A percentile compares a stretch with the other conserved stretches of the same genome.
phyloP scores from a whole-genome alignment of 805 yeast species.

The Metschnikowia cubensis region DNA sequence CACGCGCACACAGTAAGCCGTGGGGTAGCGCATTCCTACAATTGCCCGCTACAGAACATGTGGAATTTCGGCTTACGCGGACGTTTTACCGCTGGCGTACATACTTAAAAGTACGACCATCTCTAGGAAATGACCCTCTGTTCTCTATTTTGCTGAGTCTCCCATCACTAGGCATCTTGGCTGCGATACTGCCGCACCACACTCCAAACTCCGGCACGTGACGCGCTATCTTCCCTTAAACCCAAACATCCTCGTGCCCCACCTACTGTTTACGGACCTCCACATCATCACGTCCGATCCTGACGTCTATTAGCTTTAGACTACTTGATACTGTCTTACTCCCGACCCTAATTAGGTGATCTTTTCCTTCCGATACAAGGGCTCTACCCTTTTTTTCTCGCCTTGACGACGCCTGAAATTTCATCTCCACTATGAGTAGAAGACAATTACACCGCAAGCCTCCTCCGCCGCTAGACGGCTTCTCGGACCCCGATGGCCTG shows the following conservation, averaged over 20 bases:
- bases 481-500: neutral
- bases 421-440: neutral
- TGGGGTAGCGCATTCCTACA: neutral
- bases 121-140: neutral
- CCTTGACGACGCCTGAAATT: neutral
- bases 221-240: conserved; percentile 1
- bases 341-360: too few relatives aligned
- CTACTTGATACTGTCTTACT: too few relatives aligned
- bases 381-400: neutral
- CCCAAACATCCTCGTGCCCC: neutral
- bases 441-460: neutral
- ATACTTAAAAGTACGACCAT: neutral
- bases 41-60: neutral
- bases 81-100: neutral
- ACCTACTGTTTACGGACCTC: neutral
- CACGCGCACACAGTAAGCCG: conserved; percentile 1
- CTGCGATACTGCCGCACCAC: conserved; percentile 1
- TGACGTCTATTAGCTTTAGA: neutral
- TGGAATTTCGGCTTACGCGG: neutral
- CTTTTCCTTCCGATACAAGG: too few relatives aligned
- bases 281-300: neutral
- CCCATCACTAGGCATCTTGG: neutral
- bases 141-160: neutral
- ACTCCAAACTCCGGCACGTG: neutral
- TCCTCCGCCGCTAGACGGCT: neutral